Base-by-base conservation (phyloP, 768 basidiomycete species). In the Tulasnella sp. region DNA sequence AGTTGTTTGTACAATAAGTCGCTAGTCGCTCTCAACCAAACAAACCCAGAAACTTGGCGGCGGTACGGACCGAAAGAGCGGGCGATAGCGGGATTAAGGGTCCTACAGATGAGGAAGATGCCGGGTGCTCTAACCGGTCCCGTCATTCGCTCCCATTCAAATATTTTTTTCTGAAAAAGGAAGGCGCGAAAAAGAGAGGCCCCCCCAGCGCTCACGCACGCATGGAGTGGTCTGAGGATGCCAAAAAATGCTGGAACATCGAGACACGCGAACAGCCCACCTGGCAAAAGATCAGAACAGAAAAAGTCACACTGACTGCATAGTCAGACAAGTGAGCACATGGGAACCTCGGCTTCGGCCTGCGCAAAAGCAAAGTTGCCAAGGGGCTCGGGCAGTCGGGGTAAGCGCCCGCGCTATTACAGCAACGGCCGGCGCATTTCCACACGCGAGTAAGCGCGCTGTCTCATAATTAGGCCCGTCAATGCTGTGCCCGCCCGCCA, bases 121-220 rank as follows among this genome's bases (percentile, higher is more conserved):
- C 64, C 64, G 64, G 34, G 24, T 69, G 28, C 64, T n/a, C 24
- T 54, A 54, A n/a, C 54, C 54, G 54, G 54, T 54, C 22, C 54
- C 54, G 46, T 46, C 46, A 12, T 46, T 46, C 46, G 24, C 48
- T n/a, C 64, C 64, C 64, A 69, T 69, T 69, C 64, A 69, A 69
- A 24, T 54, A 54, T 69, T 69, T 69, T 69, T 69, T 69, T 69
- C 64, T 37, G 28, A 69, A 69, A 69, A 69, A 69, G 64, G 64
- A 69, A 69, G 34, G 64, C 64, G 64, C 34, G 34, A 69, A 69
- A 37, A 69, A 69, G 28, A 69, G 60, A 64, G 60, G 34, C 11
- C 0, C 24, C n/a, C 28, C 64, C 12, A 20, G 34, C 31, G 11
- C 64, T 7, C 12, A 37, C 64, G 34, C 31, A 2, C 14, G 9